A percentile compares a stretch with the other conserved stretches of the same genome.
These are phyloP conservation scores for Fusarium concolor DNA, from an alignment of 2,329 filamentous ascomycete species.

Conservation along the genomic window DNA sequence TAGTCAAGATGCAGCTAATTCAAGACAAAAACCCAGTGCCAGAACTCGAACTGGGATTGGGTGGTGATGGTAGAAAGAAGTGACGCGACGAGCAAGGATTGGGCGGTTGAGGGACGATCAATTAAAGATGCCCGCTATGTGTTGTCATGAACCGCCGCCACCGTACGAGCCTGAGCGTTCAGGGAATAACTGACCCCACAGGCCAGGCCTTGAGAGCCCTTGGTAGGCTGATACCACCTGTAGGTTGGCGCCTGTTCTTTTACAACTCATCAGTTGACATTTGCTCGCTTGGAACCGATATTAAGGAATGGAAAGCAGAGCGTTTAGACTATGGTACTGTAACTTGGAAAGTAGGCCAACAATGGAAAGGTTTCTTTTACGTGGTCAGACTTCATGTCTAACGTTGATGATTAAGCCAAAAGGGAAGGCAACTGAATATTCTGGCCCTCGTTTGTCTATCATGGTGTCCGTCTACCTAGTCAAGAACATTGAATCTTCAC, in stretches of 20 bases:
- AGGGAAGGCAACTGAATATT: background rate
- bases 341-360: too few species aligned
- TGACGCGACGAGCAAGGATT: constrained; percentile 43
- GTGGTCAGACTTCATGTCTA: too few species aligned
- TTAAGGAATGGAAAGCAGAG: too few species aligned
- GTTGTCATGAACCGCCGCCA: constrained; percentile 25
- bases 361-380: too few species aligned
- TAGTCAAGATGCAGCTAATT: constrained; percentile 18
- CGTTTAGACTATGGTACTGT: too few species aligned
- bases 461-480: background rate
- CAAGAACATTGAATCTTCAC: background rate
- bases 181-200: constrained; percentile 20
- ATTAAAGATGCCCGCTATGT: constrained; percentile 33
- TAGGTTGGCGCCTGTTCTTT: constrained; percentile 4
- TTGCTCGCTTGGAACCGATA: background rate
- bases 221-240: background rate
- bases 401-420: too few species aligned
- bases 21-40: constrained; percentile 5
- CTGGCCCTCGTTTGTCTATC: background rate
- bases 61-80: constrained; percentile 37
- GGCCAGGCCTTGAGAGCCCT: background rate
- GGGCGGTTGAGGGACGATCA: constrained; percentile 36
- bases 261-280: background rate
- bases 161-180: constrained; percentile 24
- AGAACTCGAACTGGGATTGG: constrained; percentile 23